Evolutionary conservation across 2,329 filamentous ascomycete genomes (phyloP), one percentile per base, ranked within the genome.

Genomic region (Clonostachys chloroleuca): DNA sequence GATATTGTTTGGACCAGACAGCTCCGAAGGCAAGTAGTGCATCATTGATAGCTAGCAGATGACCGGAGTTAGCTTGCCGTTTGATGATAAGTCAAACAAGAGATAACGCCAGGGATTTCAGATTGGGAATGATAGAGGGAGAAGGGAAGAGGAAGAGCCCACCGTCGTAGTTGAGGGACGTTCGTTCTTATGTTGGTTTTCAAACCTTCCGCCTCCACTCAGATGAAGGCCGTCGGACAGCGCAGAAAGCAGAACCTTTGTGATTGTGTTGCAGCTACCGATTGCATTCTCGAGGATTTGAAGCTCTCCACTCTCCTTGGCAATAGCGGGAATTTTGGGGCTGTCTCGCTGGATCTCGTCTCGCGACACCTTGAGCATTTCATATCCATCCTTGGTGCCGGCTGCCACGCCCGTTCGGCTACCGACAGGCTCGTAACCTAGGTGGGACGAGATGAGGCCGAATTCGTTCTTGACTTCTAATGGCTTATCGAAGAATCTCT

Each of bases 381-480:
- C 74, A 47, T 77, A 77, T 20, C 73, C 73, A 52, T 77, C 74
- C 58, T 72, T 74, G 57, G 71, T 73, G 56, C 70, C 66, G 44
- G 65, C 61, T 1, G 70, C 64, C 40, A 73, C 73, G 47, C 74
- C 74, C 4, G 70, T 74, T 45, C 71, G 72, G 41, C 66, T 71
- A 39, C 73, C 74, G 2, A 77, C 61, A 12, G 73, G 72, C 57
- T 77, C 73, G 50, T 77, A 78, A 40, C 70, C 76, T 24, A 78
- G 68, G 59, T 80, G 75, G 5, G 75, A 71, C 20, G 73, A 70
- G 43, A 79, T 68, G 7, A 80, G 70, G 5, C 76, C 76, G 54
- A 72, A 78, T 56, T 80, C 71, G 56, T 79, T 80, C 72, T 80
- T 80, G 40, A 64, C 68, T 62, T 80, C 76, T 14, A 78, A 58